Base-by-base conservation (phyloP, 1,139 yeast species). In the Williopsis jadinii region DNA sequence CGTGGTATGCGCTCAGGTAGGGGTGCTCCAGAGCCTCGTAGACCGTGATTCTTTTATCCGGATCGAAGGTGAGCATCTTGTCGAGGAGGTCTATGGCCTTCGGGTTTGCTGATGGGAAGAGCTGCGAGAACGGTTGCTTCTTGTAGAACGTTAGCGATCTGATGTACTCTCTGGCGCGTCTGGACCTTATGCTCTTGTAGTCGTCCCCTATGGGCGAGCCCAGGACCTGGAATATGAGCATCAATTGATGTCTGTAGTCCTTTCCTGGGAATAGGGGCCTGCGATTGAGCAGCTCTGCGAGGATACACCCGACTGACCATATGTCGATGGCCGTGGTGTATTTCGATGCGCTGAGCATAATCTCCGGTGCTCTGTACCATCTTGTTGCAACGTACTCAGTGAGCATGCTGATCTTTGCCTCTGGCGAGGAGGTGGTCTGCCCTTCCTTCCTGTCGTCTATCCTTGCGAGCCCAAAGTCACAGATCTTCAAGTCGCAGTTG, bases 391-490 rank as follows among this genome's bases (percentile, higher is more conserved):
- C 90, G 50, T 82, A 82, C 56, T 82, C 88, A 0, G 88, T 81
- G 71, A 78, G 68, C 49, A 73, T 71, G 13, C 72, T 72, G 27
- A 66, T 63, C 44, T 69, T 62, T 30, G 61, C 64, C 32, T 61
- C 62, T 10, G 62, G 55, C 3, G 62, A 56, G 27, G 60, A 61
- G 11, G 64, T 62, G 32, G 83, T 75, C 55, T 83, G 85, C 13
- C 95, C 95, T 28, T 77, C 56, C 10, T 86, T 84, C 55, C 84
- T 85, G 28, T 97, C 95, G 33, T 81, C 64, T 3, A 87, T 84
- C 43, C 97, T 71, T 2, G 97, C 95, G 35, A 90, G 70, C 0
- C 97, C 97, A 65, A 90, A 90, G 63, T 90, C 97, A 62, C 97
- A 87, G 34, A 90, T 78, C 59, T 90, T 90, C 53, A 90, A 70